These are phyloP conservation scores for Saraca asoca DNA, from an alignment of 331 rosid species.

Conservation along the genomic window DNA sequence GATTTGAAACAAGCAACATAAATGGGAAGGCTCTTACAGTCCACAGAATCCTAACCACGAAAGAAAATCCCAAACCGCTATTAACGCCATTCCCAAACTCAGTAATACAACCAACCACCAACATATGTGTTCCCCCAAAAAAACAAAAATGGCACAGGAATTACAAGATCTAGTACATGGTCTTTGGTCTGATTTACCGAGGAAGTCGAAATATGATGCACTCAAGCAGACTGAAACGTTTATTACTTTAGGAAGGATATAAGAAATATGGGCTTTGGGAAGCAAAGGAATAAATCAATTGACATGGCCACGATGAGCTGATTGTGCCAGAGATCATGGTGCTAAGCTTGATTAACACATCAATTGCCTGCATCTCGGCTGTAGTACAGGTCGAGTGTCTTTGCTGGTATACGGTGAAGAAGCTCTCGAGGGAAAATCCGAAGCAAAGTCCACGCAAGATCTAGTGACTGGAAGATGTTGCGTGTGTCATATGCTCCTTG, in stretches of 20 bases:
- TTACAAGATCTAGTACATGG: slow-evolving; percentile 53
- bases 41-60: slow-evolving; percentile 38
- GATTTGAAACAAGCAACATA: slow-evolving; percentile 47
- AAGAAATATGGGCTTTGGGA: slow-evolving; percentile 40
- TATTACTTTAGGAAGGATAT: slow-evolving; percentile 51
- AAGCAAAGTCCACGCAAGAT: slow-evolving; percentile 97
- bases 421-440: slow-evolving; percentile 99
- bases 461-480: slow-evolving; percentile 95
- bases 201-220: slow-evolving; percentile 41
- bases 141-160: slow-evolving; percentile 42
- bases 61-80: slow-evolving; percentile 27
- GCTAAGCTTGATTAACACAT: slow-evolving; percentile 37
- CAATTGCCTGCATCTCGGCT: slow-evolving; percentile 88
- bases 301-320: slow-evolving; percentile 46
- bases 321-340: slow-evolving; percentile 40
- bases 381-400: slow-evolving; percentile 87
- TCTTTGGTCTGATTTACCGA: slow-evolving; percentile 44
- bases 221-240: slow-evolving; percentile 48
- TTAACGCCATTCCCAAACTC: slow-evolving; percentile 41
- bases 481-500: slow-evolving; percentile 99
- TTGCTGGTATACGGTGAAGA: slow-evolving; percentile 98
- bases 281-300: slow-evolving; percentile 48
- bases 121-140: slow-evolving; percentile 25
- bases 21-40: slow-evolving; percentile 36
- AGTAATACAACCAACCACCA: slow-evolving; percentile 39